Base-by-base conservation (phyloP, 208 protist genomes). In the Leishmania braziliensis region DNA sequence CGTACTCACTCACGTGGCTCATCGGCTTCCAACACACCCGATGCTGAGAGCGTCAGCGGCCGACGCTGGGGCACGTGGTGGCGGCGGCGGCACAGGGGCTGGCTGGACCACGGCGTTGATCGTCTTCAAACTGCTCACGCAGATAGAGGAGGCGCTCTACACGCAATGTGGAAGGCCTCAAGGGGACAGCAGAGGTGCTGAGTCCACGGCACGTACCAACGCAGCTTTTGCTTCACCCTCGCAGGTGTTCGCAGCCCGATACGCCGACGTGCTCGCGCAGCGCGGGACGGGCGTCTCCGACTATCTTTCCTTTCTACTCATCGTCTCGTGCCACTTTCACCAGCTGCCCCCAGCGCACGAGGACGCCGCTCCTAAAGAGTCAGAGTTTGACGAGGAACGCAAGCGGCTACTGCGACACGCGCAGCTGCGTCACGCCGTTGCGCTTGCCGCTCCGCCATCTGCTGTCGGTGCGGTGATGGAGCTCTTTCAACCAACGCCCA, bases 271-370 rank as follows among this genome's bases (percentile, higher is more conserved):
- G 39, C 66, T 84, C 18, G 70, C 76, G 26, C 75, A 46, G 9
- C 56, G 76, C 1, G 33, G 60, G 23, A n/a, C 48, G 20, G 5
- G 23, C 5, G 29, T 66, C 43, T 14, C n/a, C 46, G 81, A 65
- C 60, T 84, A 72, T 20, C 53, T 84, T 18, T 56, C 70, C 48
- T 84, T 84, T 58, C 18, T 50, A 46, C 81, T 84, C 9, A 51
- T 84, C 9, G 80, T 77, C 5, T 66, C 80, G 14, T 56, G 50
- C 36, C 69, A 60, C 48, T 71, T 72, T 65, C n/a, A 12, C 48
- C 8, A 39, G 8, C 51, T 76, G 48, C 72, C 46, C 29, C 72
- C 51, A 3, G 12, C 33, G 72, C 51, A 62, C 14, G 72, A 58
- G 33, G 33, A 60, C n/a, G 69, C 26, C 20, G 26, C 26, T 18